phyloP scores from a whole-genome alignment of 768 basidiomycete genomes.

The Boletus eberwhitei region DNA sequence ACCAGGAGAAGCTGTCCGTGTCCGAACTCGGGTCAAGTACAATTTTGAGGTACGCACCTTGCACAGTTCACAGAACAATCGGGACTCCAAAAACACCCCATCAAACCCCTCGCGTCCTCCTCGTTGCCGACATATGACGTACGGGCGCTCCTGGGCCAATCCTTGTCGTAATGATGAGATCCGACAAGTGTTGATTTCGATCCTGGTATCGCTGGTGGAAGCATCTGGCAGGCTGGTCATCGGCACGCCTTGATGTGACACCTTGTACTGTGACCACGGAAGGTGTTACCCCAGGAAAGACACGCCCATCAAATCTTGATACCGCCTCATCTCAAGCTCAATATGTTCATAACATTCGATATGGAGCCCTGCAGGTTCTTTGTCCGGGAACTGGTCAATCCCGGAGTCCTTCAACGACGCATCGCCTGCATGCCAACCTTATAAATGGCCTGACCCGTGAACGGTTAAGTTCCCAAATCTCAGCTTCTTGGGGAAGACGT shows the following conservation, averaged over 20 bases:
- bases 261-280: not conserved
- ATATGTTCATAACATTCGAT: slow-evolving; percentile 12
- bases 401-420: not conserved
- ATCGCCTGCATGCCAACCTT: slow-evolving; percentile 1
- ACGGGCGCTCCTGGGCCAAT: not conserved
- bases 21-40: not conserved
- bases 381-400: slow-evolving; percentile 1
- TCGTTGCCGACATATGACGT: slow-evolving; percentile 7
- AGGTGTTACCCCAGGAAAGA: not conserved
- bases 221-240: not conserved
- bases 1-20: not conserved
- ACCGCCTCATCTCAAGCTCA: not conserved
- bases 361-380: slow-evolving; percentile 2
- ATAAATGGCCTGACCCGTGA: slow-evolving; percentile 11
- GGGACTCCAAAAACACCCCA: not conserved
- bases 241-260: no score
- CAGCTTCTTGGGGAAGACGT: slow-evolving; percentile 1
- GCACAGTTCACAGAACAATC: no score
- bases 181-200: not conserved
- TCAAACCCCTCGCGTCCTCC: slow-evolving; percentile 7
- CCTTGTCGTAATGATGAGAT: not conserved
- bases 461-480: not conserved
- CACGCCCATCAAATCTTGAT: slow-evolving; percentile 11
- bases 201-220: not conserved
- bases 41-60: no score